These are phyloP conservation scores for Pseudohyphozyma bogoriensis DNA, from an alignment of 768 basidiomycete species.

Conservation along the genomic window DNA sequence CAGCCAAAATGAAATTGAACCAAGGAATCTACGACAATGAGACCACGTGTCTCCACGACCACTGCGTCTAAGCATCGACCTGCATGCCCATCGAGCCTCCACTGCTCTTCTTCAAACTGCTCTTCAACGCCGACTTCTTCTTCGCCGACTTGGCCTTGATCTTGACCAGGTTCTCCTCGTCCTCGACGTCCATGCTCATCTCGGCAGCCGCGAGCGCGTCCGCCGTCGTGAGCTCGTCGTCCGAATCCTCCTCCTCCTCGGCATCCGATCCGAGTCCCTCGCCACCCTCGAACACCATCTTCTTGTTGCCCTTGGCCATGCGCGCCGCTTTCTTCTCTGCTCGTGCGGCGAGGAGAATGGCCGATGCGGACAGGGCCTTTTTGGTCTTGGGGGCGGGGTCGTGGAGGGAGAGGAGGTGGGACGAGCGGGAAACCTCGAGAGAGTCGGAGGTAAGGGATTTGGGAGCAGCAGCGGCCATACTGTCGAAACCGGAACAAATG, in stretches of 20 bases:
- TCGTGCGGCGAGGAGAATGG: slow-evolving; percentile 19
- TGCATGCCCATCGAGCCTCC: slow-evolving; percentile 23
- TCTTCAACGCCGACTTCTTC: slow-evolving; percentile 15
- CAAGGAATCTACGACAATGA: too few relatives aligned
- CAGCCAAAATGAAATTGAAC: too few relatives aligned
- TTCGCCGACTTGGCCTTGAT: slow-evolving; percentile 27
- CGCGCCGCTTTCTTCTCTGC: slow-evolving; percentile 30
- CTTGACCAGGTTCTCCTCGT: slow-evolving; percentile 16
- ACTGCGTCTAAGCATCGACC: background rate
- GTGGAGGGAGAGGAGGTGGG: slow-evolving; percentile 31
- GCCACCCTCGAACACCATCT: slow-evolving; percentile 26
- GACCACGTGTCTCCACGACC: background rate
- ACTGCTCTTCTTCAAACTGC: slow-evolving; percentile 9
- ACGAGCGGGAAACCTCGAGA: slow-evolving; percentile 30
- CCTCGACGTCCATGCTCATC: slow-evolving; percentile 17
- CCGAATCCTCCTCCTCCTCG: slow-evolving; percentile 15
- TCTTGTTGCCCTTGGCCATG: slow-evolving; percentile 13
- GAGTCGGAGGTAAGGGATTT: slow-evolving; percentile 24
- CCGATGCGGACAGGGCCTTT: slow-evolving; percentile 30
- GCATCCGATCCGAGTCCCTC: slow-evolving; percentile 23
- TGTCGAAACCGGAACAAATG: too few relatives aligned
- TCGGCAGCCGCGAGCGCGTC: slow-evolving; percentile 26
- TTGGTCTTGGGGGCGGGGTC: slow-evolving; percentile 24
- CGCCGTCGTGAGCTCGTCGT: slow-evolving; percentile 9
- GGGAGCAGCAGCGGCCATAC: slow-evolving; percentile 32